Evolutionary conservation across 305 asterid species (phyloP).

Genomic region (Rubia peregrina): DNA sequence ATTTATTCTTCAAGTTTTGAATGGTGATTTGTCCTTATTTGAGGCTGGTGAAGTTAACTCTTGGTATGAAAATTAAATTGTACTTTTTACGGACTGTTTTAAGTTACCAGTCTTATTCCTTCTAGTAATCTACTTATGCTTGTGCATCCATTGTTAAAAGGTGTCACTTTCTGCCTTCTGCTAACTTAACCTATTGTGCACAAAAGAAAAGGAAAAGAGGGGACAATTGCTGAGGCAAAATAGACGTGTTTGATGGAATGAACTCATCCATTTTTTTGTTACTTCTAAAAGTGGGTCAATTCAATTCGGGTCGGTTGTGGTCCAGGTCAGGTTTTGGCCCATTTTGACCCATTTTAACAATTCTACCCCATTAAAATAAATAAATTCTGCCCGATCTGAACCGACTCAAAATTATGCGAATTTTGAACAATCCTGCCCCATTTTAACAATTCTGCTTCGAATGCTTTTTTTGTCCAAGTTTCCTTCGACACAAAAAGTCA

Average conservation of each 20-base stretch:
- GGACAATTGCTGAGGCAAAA: not conserved
- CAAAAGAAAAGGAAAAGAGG: not conserved
- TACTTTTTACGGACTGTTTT: not conserved
- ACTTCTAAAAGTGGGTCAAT: not conserved
- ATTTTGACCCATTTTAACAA: too few species aligned
- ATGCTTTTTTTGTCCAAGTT: conserved; percentile 29
- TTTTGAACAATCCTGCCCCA: too few species aligned
- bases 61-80: not conserved
- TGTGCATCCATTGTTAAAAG: not conserved
- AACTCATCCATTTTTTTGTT: not conserved
- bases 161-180: not conserved
- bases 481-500: conserved; percentile 42
- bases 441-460: too few species aligned
- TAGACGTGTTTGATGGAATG: not conserved
- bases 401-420: too few species aligned
- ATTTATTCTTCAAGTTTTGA: not conserved
- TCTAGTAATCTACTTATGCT: not conserved
- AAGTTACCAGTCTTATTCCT: not conserved
- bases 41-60: not conserved
- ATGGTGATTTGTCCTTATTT: not conserved
- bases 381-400: too few species aligned
- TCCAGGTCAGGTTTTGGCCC: too few species aligned
- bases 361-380: too few species aligned
- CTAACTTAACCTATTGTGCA: not conserved
- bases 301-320: too few species aligned